Conservation (phyloP, 1,284 basidiomycete species). For the Apiotrichum siamense region DNA sequence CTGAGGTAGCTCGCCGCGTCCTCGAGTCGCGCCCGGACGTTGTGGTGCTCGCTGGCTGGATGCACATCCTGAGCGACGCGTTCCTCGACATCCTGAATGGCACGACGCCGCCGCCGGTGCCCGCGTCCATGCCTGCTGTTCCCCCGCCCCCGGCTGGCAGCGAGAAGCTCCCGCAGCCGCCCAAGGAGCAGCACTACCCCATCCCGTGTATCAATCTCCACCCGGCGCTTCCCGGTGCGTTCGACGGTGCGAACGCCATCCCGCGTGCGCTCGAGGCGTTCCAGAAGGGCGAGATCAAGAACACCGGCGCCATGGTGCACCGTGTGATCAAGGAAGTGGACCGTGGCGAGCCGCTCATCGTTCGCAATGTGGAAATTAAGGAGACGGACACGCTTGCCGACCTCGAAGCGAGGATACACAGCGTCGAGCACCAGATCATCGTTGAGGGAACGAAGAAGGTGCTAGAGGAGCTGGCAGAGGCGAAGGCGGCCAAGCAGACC, state of each 20-base stretch:
- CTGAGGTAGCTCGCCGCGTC: constrained; percentile 69
- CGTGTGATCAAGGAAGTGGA: constrained; percentile 91
- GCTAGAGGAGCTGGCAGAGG: constrained; percentile 50
- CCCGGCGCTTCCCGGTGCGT: constrained; percentile 88
- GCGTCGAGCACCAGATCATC: constrained; percentile 81
- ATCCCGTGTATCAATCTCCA: constrained; percentile 95
- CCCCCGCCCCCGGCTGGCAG: constrained; percentile 17
- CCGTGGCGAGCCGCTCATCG: constrained; percentile 77
- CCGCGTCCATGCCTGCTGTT: constrained; percentile 19
- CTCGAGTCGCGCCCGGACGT: constrained; percentile 64
- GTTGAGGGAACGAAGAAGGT: constrained; percentile 72
- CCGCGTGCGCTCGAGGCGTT: constrained; percentile 84
- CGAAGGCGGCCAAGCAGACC: not conserved
- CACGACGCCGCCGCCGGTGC: constrained; percentile 18
- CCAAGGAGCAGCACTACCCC: constrained; percentile 41
- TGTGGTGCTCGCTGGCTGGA: constrained; percentile 92
- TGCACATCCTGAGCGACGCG: constrained; percentile 71
- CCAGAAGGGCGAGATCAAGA: constrained; percentile 66
- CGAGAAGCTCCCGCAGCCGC: constrained; percentile 15
- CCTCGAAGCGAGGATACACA: constrained; percentile 75
- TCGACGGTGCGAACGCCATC: constrained; percentile 89
- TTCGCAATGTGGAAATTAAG: constrained; percentile 67
- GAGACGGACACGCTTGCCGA: constrained; percentile 66
- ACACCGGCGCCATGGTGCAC: constrained; percentile 90
- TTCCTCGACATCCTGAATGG: constrained; percentile 52